phyloP scores from a whole-genome alignment of 73 alveolate species.

The Paramecium caudatum region DNA sequence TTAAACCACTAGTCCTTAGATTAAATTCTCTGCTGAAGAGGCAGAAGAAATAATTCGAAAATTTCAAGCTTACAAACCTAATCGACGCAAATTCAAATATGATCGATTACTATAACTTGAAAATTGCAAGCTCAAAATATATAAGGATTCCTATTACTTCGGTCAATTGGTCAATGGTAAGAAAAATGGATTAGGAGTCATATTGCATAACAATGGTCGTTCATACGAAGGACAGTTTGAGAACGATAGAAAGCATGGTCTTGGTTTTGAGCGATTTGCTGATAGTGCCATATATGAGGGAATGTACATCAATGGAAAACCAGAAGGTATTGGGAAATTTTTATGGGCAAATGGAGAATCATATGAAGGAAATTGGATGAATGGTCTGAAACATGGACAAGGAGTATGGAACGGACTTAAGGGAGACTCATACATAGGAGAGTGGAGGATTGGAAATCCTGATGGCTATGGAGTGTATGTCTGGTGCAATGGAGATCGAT shows the following conservation, averaged over 20 bases:
- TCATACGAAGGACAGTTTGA: conserved; percentile 73
- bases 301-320: conserved; percentile 86
- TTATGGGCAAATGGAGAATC: conserved; percentile 87
- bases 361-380: conserved; percentile 83
- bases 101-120: background rate
- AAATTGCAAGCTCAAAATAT: conserved; percentile 12
- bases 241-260: conserved; percentile 72
- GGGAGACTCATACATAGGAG: conserved; percentile 86
- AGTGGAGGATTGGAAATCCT: conserved; percentile 85
- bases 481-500: conserved; percentile 64
- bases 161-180: conserved; percentile 56
- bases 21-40: conserved; percentile 1
- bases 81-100: background rate
- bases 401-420: conserved; percentile 79
- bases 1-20: conserved; percentile 9
- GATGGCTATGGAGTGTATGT: conserved; percentile 87
- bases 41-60: background rate
- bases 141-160: conserved; percentile 17
- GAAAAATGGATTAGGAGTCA: conserved; percentile 59
- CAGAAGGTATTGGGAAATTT: conserved; percentile 91
- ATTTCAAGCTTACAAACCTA: background rate
- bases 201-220: conserved; percentile 62
- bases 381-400: conserved; percentile 82
- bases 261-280: conserved; percentile 84
- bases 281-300: conserved; percentile 87